Evolutionary conservation across 192 early-diverging fungal genomes (phyloP), one percentile per base, ranked within the genome.

Genomic region (Gryganskiella cystojenkinii): DNA sequence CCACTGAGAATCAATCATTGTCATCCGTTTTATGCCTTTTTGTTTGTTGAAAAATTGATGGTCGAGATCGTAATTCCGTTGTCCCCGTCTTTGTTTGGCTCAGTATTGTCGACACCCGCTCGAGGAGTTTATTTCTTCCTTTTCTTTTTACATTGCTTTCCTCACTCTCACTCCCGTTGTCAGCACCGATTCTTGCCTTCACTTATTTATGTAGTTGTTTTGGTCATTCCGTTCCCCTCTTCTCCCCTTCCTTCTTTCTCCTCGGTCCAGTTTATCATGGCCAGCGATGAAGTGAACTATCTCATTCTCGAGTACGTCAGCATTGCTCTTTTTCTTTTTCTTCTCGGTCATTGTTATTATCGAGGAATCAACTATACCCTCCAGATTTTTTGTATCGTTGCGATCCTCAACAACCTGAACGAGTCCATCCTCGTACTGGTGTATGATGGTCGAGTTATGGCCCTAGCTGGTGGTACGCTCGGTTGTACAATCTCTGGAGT

Each of bases 331-430:
- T 53, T 57, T 37, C 53, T 78, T 3, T 78, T 51, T 27, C 34
- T 78, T 15, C 9, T 68, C 5, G 44, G 60, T 37, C 49, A 78
- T 44, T 68, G 66, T 43, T 19, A 22, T 43, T 63, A 68, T 44
- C 59, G 54, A 0, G 53, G 52, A n/a, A 64, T 64, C 56, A 69
- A 58, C 45, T 78, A 64, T 54, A 55, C 52, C 22, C 67, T 78
- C 4, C 61, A 64, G 31, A 47, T 69, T 14, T 64, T 78, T 28
- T 78, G 61, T 50, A 33, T 68, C 31, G 61, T 54, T 20, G 67
- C 37, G 20, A 78, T 78, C 54, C 20, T 67, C 42, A 64, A 78
- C 56, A 64, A 51, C 50, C 64, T 78, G 61, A 78, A 78, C 20
- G 74, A 78, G 42, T 52, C 58, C 27, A 17, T 60, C 4, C 59